Evolutionary conservation across 441 rosid species (phyloP), one percentile per base, ranked within the genome.

Genomic region (Pelargonium australe): DNA sequence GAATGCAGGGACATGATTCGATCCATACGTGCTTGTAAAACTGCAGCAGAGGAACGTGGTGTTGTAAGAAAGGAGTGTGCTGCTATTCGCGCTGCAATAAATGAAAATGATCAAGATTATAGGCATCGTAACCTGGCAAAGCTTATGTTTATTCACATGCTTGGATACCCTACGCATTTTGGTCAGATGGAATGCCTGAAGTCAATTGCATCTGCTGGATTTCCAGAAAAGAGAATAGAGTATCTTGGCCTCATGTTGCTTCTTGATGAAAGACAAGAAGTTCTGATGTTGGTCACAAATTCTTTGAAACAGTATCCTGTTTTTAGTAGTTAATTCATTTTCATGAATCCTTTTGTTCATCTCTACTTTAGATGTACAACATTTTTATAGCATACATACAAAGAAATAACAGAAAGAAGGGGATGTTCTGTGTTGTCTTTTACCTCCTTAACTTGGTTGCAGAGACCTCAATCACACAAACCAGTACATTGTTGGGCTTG

Each of bases 111-210:
- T 73, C 91, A 82, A 17, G 97, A 92, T 49, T 90, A 89, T 80
- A 86, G 99, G 73, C 94, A 89, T 70, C 78, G 92, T 34, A 89
- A 89, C 84, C 87, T 95, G 66, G 99, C 99, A 16, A 95, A 95
- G 79, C 99, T 95, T 78, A 95, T 95, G 99, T 95, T 92, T 72
- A 95, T 95, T 77, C 99, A 95, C 80, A 95, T 95, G 99, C 96
- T 95, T 68, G 99, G 99, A 70, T 95, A 95, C 77, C 99, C 99
- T 3, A 95, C 99, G 5, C 99, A 95, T 81, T 95, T 95, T 82
- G 99, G 98, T 67, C 99, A 95, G 82, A 95, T 95, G 99, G 99
- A 95, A 81, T 95, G 98, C 85, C 84, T 92, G 77, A 92, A 95
- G 74, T 89, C 89, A 45, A 91, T 94, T 75, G 99, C 97, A 3